phyloP scores from a whole-genome alignment of 768 basidiomycete species.

The Termitomyces sp. region DNA sequence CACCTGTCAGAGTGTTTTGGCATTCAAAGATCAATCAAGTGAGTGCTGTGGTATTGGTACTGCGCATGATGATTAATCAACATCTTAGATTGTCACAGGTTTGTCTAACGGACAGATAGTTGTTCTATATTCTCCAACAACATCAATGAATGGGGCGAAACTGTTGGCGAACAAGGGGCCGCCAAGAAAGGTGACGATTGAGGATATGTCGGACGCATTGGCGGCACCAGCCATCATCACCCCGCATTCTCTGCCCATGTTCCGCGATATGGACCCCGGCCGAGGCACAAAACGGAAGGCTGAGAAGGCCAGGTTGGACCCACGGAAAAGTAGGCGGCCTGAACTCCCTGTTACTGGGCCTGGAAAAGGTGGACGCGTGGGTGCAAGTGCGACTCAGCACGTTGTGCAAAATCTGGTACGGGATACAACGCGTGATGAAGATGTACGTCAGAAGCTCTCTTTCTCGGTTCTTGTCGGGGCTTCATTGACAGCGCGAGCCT shows the following conservation, averaged over 20 bases:
- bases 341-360: constrained; percentile 91
- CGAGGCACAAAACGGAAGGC: constrained; percentile 81
- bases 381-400: constrained; percentile 95
- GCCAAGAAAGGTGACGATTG: constrained; percentile 71
- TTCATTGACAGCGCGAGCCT: constrained; percentile 8
- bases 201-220: constrained; percentile 85
- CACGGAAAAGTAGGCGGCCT: constrained; percentile 87
- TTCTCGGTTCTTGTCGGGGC: constrained; percentile 13
- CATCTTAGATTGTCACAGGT: constrained; percentile 72
- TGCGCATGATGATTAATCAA: constrained; percentile 1
- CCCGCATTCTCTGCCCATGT: constrained; percentile 90
- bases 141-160: constrained; percentile 90
- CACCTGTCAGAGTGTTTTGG: constrained; percentile 90
- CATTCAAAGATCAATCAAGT: constrained; percentile 98
- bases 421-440: constrained; percentile 87
- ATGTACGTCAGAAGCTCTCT: constrained; percentile 59
- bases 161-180: constrained; percentile 85
- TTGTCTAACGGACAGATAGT: constrained; percentile 83
- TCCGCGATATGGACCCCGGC: constrained; percentile 73
- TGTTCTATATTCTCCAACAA: constrained; percentile 88
- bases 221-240: constrained; percentile 86
- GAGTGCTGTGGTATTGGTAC: constrained; percentile 18
- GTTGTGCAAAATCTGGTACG: constrained; percentile 92
- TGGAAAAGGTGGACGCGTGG: constrained; percentile 90
- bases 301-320: constrained; percentile 85